Conservation (phyloP, 1,284 basidiomycete species). For the Marasmius tenuissimus region DNA sequence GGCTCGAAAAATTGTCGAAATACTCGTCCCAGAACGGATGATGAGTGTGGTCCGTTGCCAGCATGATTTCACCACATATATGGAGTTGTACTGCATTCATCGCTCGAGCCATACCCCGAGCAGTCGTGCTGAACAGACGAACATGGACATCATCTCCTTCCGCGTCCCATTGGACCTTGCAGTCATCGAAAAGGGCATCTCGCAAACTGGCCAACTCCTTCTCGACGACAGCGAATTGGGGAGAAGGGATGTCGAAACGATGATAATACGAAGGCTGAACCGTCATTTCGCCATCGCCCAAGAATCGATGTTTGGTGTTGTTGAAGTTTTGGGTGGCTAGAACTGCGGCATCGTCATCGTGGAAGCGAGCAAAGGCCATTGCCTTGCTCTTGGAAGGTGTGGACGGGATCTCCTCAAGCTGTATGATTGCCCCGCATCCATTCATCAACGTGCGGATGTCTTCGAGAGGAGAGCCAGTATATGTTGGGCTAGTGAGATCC, state of each 20-base stretch:
- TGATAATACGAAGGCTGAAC: conserved; percentile 32
- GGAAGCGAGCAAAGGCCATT: conserved; percentile 37
- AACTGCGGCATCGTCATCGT: conserved; percentile 23
- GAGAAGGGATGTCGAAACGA: conserved; percentile 11
- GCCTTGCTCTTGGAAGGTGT: conserved; percentile 25
- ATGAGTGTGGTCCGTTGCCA: conserved; percentile 23
- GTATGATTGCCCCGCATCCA: conserved; percentile 28
- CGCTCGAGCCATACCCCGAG: conserved; percentile 30
- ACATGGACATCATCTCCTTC: conserved; percentile 19
- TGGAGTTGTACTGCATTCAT: conserved; percentile 36
- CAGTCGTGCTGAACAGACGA: conserved; percentile 37
- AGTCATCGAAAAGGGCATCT: neutral
- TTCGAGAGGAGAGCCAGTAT: conserved; percentile 28
- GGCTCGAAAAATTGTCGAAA: conserved; percentile 37
- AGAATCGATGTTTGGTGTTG: conserved; percentile 24
- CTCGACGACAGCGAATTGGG: conserved; percentile 12
- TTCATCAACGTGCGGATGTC: conserved; percentile 29
- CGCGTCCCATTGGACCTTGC: neutral
- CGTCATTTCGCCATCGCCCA: conserved; percentile 31
- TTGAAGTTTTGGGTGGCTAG: conserved; percentile 27
- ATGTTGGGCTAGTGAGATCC: conserved; percentile 26
- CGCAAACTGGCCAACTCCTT: conserved; percentile 19
- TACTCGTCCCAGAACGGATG: conserved; percentile 46
- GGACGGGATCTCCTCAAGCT: conserved; percentile 30
- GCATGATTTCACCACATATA: conserved; percentile 36